These are phyloP conservation scores for Blastomyces parvus DNA, from an alignment of 2,329 filamentous ascomycete species.

Conservation along the genomic window DNA sequence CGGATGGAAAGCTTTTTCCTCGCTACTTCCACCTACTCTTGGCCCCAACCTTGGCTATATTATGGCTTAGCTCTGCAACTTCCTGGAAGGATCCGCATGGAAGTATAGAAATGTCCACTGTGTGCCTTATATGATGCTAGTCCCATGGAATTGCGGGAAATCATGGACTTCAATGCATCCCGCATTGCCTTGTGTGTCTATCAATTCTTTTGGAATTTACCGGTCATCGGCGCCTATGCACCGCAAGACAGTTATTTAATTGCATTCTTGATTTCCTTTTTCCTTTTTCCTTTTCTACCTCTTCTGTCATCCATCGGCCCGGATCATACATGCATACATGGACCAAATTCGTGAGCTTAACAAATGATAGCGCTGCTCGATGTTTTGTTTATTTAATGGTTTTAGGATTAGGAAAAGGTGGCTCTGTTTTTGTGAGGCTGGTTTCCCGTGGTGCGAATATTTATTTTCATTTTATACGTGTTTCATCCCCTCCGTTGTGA, in stretches of 20 bases:
- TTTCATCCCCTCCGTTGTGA: background rate
- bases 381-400: background rate
- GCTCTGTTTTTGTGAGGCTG: background rate
- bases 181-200: constrained; percentile 3
- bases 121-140: constrained; percentile 13
- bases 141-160: constrained; percentile 7
- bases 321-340: background rate
- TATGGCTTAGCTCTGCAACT: background rate
- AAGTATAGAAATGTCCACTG: background rate
- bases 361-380: background rate
- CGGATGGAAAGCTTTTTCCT: background rate
- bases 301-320: background rate
- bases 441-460: background rate
- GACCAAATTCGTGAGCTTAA: background rate
- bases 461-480: background rate
- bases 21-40: background rate
- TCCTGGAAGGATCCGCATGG: too few relatives aligned
- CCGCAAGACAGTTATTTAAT: background rate
- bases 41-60: background rate
- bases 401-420: background rate
- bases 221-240: background rate
- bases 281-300: background rate
- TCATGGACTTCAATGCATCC: constrained; percentile 5
- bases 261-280: background rate
- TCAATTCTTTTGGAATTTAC: background rate